Evolutionary conservation across 225 moss, liverwort and hornwort species (phyloP).

Genomic region (Rhytidiadelphus loreus): DNA sequence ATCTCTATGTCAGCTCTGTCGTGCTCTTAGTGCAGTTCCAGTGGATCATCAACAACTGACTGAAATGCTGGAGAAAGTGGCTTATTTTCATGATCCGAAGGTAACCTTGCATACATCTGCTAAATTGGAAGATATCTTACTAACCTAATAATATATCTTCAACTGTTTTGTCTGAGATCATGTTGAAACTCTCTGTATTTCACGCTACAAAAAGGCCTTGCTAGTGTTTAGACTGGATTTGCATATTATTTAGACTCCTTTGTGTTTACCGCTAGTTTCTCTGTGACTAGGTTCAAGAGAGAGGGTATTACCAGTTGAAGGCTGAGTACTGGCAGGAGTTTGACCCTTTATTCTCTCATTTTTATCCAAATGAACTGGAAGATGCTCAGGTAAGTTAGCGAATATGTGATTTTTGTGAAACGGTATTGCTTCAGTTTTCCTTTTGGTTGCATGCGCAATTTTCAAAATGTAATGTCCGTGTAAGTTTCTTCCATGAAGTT

Average conservation of each 20-base stretch:
- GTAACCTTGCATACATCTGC: constrained; percentile 5
- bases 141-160: background rate
- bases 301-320: constrained; percentile 84
- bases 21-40: constrained; percentile 67
- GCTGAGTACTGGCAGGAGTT: constrained; percentile 93
- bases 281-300: constrained; percentile 64
- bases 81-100: constrained; percentile 79
- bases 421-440: background rate
- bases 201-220: background rate
- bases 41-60: constrained; percentile 59
- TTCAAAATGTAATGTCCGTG: background rate
- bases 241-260: background rate
- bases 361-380: constrained; percentile 76
- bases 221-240: background rate
- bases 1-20: constrained; percentile 29
- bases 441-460: background rate
- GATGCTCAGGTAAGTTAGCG: constrained; percentile 80
- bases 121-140: background rate
- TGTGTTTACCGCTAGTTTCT: background rate
- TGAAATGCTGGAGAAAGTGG: constrained; percentile 72
- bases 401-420: background rate
- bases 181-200: background rate
- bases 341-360: constrained; percentile 91
- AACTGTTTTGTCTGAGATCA: background rate
- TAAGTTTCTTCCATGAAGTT: background rate